Conservation (phyloP, 2,329 filamentous ascomycete species). For the Colletotrichum sublineola region DNA sequence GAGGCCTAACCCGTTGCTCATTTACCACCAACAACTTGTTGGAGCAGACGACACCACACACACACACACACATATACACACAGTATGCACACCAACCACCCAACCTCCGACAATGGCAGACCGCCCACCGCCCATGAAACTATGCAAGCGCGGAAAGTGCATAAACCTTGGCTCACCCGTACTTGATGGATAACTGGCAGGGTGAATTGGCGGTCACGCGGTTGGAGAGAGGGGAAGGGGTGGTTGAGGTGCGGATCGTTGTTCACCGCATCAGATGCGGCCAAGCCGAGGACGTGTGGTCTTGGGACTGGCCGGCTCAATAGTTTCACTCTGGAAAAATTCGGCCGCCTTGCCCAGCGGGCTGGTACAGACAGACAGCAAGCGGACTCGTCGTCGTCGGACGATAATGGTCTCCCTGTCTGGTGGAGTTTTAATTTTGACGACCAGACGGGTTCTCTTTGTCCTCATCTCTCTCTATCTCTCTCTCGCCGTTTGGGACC, state of each 20-base stretch:
- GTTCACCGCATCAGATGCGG: conserved; percentile 37
- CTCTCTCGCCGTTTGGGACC: too few relatives aligned
- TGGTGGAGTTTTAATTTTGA: conserved; percentile 1
- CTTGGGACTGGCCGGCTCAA: not conserved
- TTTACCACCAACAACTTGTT: too few relatives aligned
- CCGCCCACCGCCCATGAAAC: not conserved
- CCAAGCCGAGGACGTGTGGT: conserved; percentile 35
- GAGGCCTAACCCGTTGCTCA: conserved; percentile 29
- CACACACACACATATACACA: too few relatives aligned
- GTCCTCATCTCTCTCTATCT: too few relatives aligned
- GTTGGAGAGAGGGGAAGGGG: too few relatives aligned
- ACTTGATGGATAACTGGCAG: not conserved
- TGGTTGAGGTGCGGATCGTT: conserved; percentile 18
- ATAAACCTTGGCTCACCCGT: not conserved
- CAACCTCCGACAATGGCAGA: not conserved
- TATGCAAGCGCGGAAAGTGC: not conserved
- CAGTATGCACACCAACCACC: not conserved
- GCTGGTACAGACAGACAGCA: not conserved
- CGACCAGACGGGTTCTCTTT: too few relatives aligned
- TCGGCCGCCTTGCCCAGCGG: conserved; percentile 14
- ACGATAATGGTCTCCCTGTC: not conserved
- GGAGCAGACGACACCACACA: not conserved
- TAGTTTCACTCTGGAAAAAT: not conserved
- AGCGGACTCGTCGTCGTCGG: conserved; percentile 3
- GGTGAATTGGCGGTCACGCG: conserved; percentile 25